A percentile compares a stretch with the other conserved stretches of the same genome.
Evolutionary conservation across 2,329 filamentous ascomycete species (phyloP).

Genomic region (Aureobasidium lini): DNA sequence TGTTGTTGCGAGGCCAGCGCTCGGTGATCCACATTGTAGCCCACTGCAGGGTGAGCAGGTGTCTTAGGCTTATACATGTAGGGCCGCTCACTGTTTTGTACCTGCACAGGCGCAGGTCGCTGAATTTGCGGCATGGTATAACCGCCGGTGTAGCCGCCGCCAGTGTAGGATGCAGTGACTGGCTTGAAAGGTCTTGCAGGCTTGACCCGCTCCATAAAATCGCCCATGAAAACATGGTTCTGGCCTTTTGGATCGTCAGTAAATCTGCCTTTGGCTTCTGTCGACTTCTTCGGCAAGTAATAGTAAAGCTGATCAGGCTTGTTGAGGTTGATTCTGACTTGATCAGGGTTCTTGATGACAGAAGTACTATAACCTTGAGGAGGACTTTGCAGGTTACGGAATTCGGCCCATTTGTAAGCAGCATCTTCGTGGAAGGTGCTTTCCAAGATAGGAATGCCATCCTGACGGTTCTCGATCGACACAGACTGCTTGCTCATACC

Average conservation of each 20-base stretch:
- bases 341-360: slow-evolving; percentile 32
- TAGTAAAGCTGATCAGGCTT: slow-evolving; percentile 76
- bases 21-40: slow-evolving; percentile 24
- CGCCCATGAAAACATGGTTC: slow-evolving; percentile 60
- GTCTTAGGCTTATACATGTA: slow-evolving; percentile 33
- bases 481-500: slow-evolving; percentile 41
- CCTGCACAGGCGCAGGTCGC: slow-evolving; percentile 3
- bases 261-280: slow-evolving; percentile 84
- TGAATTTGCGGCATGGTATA: not conserved
- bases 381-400: slow-evolving; percentile 48
- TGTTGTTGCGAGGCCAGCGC: slow-evolving; percentile 15
- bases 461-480: slow-evolving; percentile 41
- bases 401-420: slow-evolving; percentile 54
- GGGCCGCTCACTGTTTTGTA: slow-evolving; percentile 21
- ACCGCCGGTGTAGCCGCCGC: not conserved
- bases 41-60: slow-evolving; percentile 19
- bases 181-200: slow-evolving; percentile 22
- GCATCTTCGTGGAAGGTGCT: slow-evolving; percentile 41
- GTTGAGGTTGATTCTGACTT: slow-evolving; percentile 62
- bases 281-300: slow-evolving; percentile 79
- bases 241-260: slow-evolving; percentile 63
- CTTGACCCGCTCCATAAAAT: slow-evolving; percentile 62
- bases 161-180: slow-evolving; percentile 19
- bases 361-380: slow-evolving; percentile 34
- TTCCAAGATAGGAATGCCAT: slow-evolving; percentile 42